phyloP scores from a whole-genome alignment of 1,284 basidiomycete species.

The Ceratobasidium sp. region DNA sequence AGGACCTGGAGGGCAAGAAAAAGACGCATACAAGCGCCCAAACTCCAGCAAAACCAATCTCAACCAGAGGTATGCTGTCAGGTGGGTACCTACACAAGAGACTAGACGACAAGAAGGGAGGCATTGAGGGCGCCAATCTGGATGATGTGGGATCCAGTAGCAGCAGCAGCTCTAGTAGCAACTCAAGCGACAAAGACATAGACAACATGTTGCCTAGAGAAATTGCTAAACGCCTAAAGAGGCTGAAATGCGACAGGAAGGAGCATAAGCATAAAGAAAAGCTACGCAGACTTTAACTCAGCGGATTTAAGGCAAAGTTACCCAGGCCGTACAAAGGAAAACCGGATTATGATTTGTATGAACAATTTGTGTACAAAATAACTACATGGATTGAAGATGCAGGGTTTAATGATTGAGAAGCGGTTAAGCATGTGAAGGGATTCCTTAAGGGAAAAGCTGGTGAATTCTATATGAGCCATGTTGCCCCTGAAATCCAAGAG shows the following conservation, averaged over 20 bases:
- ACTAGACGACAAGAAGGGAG: not conserved
- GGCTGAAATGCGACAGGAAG: not conserved
- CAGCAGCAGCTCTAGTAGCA: not conserved
- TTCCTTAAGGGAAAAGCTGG: conserved; percentile 33
- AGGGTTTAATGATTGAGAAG: conserved; percentile 1
- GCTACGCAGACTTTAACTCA: conserved; percentile 4
- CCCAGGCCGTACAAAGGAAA: conserved; percentile 14
- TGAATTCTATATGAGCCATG: conserved; percentile 21
- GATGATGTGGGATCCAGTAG: not conserved
- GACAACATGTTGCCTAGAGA: not conserved
- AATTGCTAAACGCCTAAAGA: not conserved
- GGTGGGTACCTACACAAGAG: not conserved
- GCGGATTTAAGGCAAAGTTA: conserved; percentile 19
- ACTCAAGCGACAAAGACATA: not conserved
- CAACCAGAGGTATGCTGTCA: not conserved
- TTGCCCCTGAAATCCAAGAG: not conserved
- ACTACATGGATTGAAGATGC: conserved; percentile 28
- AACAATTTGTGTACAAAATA: conserved; percentile 28
- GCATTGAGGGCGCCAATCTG: not conserved
- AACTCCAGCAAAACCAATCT: not conserved
- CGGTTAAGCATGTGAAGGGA: conserved; percentile 8
- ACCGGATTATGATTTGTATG: conserved; percentile 19
- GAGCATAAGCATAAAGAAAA: not conserved
- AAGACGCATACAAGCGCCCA: not conserved
- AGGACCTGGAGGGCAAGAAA: not conserved